Conservation (phyloP, 805 yeast species). For the Ogataea paraovalis region DNA sequence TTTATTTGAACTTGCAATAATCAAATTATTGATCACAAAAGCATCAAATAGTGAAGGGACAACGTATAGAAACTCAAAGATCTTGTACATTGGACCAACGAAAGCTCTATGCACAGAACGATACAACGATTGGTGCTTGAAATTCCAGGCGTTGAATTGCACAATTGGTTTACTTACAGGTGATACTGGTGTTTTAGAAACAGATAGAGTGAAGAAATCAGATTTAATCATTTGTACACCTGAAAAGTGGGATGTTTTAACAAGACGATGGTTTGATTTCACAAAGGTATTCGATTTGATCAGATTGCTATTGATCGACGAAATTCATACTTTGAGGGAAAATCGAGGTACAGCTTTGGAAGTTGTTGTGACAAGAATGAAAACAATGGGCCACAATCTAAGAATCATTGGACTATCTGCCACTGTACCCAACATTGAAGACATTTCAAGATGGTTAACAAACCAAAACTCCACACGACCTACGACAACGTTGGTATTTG, state of each 20-base stretch:
- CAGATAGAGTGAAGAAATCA: conserved; percentile 43
- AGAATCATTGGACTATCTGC: conserved; percentile 49
- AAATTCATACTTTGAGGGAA: conserved; percentile 43
- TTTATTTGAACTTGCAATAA: conserved; percentile 49
- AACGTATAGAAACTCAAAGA: conserved; percentile 25
- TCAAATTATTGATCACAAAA: conserved; percentile 30
- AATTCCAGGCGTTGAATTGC: conserved; percentile 35
- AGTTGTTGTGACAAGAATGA: conserved; percentile 46
- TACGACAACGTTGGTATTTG: conserved; percentile 40
- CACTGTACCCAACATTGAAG: conserved; percentile 48
- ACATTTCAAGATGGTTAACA: conserved; percentile 42
- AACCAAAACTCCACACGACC: conserved; percentile 11
- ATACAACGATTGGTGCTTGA: conserved; percentile 41
- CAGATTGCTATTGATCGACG: conserved; percentile 55
- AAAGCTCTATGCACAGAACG: conserved; percentile 54
- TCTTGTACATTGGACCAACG: conserved; percentile 56
- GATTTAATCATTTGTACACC: conserved; percentile 57
- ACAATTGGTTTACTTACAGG: conserved; percentile 51
- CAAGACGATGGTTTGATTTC: conserved; percentile 1
- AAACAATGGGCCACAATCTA: conserved; percentile 31
- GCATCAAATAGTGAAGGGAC: conserved; percentile 14
- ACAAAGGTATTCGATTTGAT: conserved; percentile 1
- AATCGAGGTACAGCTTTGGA: conserved; percentile 47
- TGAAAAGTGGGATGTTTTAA: conserved; percentile 32
- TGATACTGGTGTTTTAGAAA: conserved; percentile 44